Conservation (phyloP, 2,329 filamentous ascomycete genomes). For the Arthroderma sp. region DNA sequence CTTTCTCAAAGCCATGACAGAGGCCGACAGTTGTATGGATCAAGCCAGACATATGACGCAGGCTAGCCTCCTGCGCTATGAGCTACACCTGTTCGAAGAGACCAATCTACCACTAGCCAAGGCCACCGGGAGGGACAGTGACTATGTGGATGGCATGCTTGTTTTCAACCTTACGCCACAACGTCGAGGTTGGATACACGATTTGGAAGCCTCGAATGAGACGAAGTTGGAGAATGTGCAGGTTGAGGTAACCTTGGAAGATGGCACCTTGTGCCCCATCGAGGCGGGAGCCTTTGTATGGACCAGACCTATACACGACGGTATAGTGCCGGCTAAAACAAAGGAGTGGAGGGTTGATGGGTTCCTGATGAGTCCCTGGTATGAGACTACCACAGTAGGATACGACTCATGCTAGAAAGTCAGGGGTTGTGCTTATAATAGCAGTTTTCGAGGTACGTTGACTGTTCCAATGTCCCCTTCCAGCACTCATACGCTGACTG, state of each 20-base stretch:
- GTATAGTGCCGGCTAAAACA: neutral
- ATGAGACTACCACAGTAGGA: conserved; percentile 1
- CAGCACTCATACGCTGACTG: neutral
- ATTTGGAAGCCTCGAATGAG: conserved; percentile 18
- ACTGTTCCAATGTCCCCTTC: too few species aligned
- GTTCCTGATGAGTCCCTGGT: conserved; percentile 9
- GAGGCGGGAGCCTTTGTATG: conserved; percentile 22
- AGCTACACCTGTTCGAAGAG: conserved; percentile 17
- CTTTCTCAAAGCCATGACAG: conserved; percentile 20
- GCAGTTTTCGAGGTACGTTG: too few species aligned
- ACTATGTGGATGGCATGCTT: conserved; percentile 20
- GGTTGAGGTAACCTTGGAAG: conserved; percentile 17
- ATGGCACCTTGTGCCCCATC: conserved; percentile 13
- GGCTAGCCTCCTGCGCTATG: conserved; percentile 19
- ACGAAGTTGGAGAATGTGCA: conserved; percentile 14
- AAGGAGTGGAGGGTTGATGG: conserved; percentile 12
- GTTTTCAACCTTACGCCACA: conserved; percentile 19
- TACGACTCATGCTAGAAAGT: conserved; percentile 6
- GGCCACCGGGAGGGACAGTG: conserved; percentile 13
- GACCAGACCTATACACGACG: conserved; percentile 9
- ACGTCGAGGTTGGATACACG: conserved; percentile 19
- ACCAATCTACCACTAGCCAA: conserved; percentile 18
- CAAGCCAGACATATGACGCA: conserved; percentile 21
- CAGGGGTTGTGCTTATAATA: too few species aligned
- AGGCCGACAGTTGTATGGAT: conserved; percentile 13